phyloP scores from a whole-genome alignment of 192 early-diverging fungal species.

The Blastocladiella britannica region DNA sequence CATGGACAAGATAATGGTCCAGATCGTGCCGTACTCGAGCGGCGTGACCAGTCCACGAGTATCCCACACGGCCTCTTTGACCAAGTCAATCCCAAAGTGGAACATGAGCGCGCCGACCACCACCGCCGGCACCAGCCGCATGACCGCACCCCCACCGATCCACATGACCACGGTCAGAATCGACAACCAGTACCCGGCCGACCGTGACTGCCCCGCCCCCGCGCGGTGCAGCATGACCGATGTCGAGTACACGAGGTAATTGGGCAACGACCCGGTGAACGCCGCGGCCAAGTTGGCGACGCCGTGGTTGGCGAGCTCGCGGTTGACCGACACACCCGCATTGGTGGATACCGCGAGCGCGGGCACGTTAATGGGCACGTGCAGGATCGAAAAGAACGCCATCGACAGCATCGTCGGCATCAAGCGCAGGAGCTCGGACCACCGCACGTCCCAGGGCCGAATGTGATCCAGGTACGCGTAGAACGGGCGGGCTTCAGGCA shows the following conservation, averaged over 20 bases:
- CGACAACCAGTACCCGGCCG: constrained; percentile 71
- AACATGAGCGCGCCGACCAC: constrained; percentile 90
- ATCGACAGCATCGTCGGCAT: constrained; percentile 7
- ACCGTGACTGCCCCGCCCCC: constrained; percentile 61
- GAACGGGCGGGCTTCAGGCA: constrained; percentile 28
- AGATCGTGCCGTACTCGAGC: constrained; percentile 79
- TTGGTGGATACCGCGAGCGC: constrained; percentile 80
- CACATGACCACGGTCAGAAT: constrained; percentile 50
- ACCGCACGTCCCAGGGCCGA: neutral
- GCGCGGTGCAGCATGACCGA: constrained; percentile 80
- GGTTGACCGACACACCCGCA: constrained; percentile 73
- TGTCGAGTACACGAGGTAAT: constrained; percentile 86
- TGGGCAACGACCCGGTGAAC: constrained; percentile 52
- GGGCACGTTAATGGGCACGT: constrained; percentile 94
- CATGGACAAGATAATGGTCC: constrained; percentile 69
- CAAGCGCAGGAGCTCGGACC: neutral
- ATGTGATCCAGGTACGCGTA: neutral
- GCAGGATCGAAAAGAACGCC: constrained; percentile 34
- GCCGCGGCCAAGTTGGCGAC: constrained; percentile 70
- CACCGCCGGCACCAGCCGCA: constrained; percentile 81
- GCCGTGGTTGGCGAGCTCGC: constrained; percentile 83
- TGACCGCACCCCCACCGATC: constrained; percentile 63
- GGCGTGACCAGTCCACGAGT: constrained; percentile 62
- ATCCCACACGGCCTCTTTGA: constrained; percentile 78
- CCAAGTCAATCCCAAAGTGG: constrained; percentile 79